phyloP scores from a whole-genome alignment of 2,329 filamentous ascomycete genomes.

The Curvularia sp. region DNA sequence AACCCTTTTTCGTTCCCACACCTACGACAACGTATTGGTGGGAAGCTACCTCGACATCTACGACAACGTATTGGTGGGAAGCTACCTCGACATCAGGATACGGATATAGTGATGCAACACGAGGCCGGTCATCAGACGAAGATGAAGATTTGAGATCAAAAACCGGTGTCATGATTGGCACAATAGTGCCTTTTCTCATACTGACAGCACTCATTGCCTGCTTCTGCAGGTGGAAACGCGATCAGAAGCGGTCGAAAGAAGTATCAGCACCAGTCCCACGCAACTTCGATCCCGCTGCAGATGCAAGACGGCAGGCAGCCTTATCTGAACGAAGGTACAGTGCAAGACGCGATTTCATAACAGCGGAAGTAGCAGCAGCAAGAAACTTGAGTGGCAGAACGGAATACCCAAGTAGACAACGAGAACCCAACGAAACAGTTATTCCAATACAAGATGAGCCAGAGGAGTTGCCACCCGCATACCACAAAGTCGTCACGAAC shows the following conservation, averaged over 20 bases:
- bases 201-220: background rate
- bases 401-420: background rate
- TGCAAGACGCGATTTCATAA: background rate
- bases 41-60: background rate
- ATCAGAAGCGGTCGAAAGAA: background rate
- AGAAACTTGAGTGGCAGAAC: background rate
- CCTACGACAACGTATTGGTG: background rate
- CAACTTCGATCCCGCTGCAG: background rate
- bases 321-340: background rate
- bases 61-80: background rate
- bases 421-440: background rate
- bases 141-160: background rate
- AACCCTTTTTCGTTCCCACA: background rate
- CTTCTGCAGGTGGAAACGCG: background rate
- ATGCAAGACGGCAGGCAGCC: background rate
- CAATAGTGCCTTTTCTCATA: background rate
- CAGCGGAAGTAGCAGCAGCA: background rate
- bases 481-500: slow-evolving; percentile 11
- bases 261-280: background rate
- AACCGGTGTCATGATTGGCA: background rate
- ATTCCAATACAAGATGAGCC: background rate
- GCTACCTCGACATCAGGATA: background rate
- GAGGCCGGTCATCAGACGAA: background rate
- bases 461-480: slow-evolving; percentile 8
- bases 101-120: background rate